Evolutionary conservation across 1,284 basidiomycete species (phyloP).

Genomic region (Pseudozyma sp.): DNA sequence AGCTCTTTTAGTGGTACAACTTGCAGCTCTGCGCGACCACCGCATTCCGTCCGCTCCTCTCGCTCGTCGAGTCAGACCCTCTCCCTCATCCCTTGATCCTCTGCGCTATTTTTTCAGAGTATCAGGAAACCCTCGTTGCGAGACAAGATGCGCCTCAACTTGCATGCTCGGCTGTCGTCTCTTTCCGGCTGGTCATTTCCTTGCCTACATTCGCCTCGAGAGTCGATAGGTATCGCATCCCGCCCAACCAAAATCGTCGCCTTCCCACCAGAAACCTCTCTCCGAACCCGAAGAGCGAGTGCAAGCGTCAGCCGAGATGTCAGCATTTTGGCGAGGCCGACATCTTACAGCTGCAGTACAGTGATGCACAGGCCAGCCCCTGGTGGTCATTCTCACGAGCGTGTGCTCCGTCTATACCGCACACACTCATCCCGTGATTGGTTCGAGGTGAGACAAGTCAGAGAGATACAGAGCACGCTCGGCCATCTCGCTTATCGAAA

Average conservation of each 20-base stretch:
- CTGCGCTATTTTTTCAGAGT: background rate
- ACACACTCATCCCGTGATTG: too few species aligned
- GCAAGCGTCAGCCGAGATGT: background rate
- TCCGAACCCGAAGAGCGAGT: background rate
- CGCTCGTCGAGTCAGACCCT: background rate
- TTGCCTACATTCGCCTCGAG: too few species aligned
- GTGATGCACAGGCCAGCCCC: background rate
- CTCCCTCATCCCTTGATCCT: too few species aligned
- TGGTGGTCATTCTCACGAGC: too few species aligned
- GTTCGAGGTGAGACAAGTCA: too few species aligned
- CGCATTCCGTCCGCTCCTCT: background rate
- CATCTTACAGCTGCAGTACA: background rate
- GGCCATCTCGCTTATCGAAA: too few species aligned
- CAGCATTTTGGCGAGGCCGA: background rate
- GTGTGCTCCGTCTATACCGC: too few species aligned
- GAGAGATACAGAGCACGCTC: too few species aligned
- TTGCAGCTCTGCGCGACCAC: background rate
- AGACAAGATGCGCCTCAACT: slow-evolving; percentile 1
- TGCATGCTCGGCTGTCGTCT: slow-evolving; percentile 3
- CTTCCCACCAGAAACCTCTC: background rate
- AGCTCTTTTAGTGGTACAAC: background rate
- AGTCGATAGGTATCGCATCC: too few species aligned
- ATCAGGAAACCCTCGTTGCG: background rate
- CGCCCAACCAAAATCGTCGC: too few species aligned
- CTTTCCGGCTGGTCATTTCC: background rate